Percentiles rank a stretch among this genome's conserved stretches.
phyloP scores from a whole-genome alignment of 139 green algal genomes.

The Chlorella sp. region DNA sequence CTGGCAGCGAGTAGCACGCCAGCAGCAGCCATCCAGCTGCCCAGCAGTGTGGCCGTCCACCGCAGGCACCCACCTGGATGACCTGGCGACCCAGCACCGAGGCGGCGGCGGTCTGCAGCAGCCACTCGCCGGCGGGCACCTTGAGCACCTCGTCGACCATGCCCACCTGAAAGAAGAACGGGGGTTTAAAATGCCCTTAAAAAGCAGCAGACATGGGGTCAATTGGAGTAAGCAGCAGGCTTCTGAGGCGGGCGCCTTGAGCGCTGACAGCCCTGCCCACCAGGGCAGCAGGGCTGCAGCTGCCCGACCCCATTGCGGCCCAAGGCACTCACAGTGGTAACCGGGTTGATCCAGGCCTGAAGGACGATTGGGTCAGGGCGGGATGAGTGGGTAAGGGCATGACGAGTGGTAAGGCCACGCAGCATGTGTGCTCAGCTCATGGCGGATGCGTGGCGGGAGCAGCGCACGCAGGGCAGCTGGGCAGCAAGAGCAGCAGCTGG shows the following conservation, averaged over 20 bases:
- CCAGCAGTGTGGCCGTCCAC: background rate
- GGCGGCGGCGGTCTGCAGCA: constrained; percentile 60
- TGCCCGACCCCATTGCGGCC: too few relatives aligned
- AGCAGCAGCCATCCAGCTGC: background rate
- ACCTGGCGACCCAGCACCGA: constrained; percentile 57
- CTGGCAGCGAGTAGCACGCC: background rate
- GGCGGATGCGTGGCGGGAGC: too few relatives aligned
- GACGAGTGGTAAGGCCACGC: too few relatives aligned
- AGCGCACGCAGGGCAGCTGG: too few relatives aligned
- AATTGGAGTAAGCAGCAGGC: too few relatives aligned
- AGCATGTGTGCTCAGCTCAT: too few relatives aligned
- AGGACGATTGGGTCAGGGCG: background rate
- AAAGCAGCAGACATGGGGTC: too few relatives aligned
- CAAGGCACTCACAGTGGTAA: constrained; percentile 50
- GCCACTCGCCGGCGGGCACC: constrained; percentile 47
- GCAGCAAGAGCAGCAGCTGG: background rate
- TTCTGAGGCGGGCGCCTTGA: too few relatives aligned
- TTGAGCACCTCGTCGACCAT: constrained; percentile 51
- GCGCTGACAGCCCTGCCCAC: too few relatives aligned
- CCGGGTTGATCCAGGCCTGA: constrained; percentile 46
- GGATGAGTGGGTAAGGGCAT: too few relatives aligned
- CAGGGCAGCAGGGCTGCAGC: too few relatives aligned
- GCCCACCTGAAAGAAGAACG: constrained; percentile 6
- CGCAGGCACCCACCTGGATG: constrained; percentile 23
- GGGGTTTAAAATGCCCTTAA: too few relatives aligned